Base-by-base conservation (phyloP, 1,139 yeast species). In the Saccharomyces hybrid region DNA sequence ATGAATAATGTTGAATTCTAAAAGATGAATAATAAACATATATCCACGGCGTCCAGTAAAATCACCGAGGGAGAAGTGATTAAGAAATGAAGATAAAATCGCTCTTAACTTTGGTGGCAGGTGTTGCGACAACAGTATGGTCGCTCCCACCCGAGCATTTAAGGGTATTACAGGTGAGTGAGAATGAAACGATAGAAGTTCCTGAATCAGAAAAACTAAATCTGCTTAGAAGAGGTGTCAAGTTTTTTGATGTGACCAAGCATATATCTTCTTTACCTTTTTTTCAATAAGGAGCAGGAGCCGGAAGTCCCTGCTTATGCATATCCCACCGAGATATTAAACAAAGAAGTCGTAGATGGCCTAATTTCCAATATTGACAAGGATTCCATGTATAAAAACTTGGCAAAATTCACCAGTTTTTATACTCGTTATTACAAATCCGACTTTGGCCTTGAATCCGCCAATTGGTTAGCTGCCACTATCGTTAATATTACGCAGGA, bases 351-450 rank as follows among this genome's bases (percentile, higher is more conserved):
- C 9, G 82, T 88, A 42, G 61, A 69, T 2, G 60, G 67, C 3
- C 67, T 85, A 50, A 69, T 77, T 51, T 26, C 58, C 5, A 53
- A 65, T 19, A 72, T 73, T 38, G 76, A 80, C 59, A 72, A 71
- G 53, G 74, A 73, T 7, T 69, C 73, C 28, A 77, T 88, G 72
- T 74, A 79, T 63, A 71, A 72, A 31, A 80, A 80, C 61, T 75
- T 88, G 68, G 81, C 82, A 32, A 71, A 78, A 53, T 83, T 88
- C 65, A 75, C 91, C 7, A 81, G 88, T 41, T 89, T 87, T 68
- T 81, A 75, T 70, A 84, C 91, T n/a, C 78, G 98, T 57, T 88
- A 86, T 68, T 90, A 88, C 73, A 86, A 86, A 71, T 79, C 89
- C 1, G 78, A 79, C 28, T 67, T 78, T 26, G 99, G 98, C 0